These are phyloP conservation scores for Podila verticillata DNA, from an alignment of 192 early-diverging fungal genomes.

Conservation along the genomic window DNA sequence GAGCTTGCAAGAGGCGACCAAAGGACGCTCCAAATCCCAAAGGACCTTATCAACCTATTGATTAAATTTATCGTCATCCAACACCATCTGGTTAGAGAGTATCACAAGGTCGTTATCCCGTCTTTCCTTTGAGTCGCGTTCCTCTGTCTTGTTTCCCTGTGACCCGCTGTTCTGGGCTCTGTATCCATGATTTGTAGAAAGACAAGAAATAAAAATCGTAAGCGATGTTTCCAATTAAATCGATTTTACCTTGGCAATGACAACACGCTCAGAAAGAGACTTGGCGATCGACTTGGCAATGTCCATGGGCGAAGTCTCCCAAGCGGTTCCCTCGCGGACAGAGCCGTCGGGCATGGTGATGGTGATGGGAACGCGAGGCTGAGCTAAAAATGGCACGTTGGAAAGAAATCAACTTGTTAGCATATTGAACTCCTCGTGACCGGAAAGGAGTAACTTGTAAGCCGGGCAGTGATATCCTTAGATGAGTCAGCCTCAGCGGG, in stretches of 20 bases:
- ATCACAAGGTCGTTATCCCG: no score
- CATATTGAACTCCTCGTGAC: no score
- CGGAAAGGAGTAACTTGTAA: no score
- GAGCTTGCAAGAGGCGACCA: constrained; percentile 82
- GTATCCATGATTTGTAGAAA: no score
- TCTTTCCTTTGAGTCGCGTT: no score
- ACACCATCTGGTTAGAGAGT: neutral
- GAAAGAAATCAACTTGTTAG: no score
- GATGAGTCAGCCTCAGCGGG: neutral
- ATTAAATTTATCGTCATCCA: neutral
- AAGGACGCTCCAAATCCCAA: constrained; percentile 89
- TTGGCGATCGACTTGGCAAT: constrained; percentile 91
- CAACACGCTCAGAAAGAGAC: constrained; percentile 87
- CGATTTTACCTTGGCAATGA: constrained; percentile 89
- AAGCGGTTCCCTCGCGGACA: constrained; percentile 81
- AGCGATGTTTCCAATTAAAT: no score
- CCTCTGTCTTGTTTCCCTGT: no score
- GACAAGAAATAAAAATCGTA: no score
- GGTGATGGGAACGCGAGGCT: constrained; percentile 78
- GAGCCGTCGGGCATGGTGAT: constrained; percentile 92
- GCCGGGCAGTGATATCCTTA: no score
- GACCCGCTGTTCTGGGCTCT: no score
- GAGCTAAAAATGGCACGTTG: constrained; percentile 55
- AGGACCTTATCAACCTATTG: constrained; percentile 78
- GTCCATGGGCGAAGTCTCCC: constrained; percentile 95